A percentile compares a stretch with the other conserved stretches of the same genome.
These are phyloP conservation scores for Phylloporus sp. DNA, from an alignment of 768 basidiomycete species.

Conservation along the genomic window DNA sequence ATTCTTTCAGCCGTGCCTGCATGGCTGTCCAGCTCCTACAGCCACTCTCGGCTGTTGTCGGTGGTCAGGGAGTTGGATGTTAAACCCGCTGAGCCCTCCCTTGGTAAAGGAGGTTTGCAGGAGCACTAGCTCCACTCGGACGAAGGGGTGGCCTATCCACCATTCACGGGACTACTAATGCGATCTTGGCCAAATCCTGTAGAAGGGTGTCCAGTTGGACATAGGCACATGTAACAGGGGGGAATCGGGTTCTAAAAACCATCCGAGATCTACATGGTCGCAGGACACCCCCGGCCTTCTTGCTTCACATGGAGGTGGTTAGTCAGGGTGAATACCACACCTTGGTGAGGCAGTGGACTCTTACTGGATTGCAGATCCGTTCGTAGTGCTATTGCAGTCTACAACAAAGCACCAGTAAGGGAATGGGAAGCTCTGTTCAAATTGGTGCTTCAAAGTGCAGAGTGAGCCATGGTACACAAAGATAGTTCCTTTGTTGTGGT, in stretches of 20 bases:
- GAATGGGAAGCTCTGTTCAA: conserved; percentile 1
- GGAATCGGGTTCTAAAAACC: conserved; percentile 3
- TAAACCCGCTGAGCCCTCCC: conserved; percentile 2
- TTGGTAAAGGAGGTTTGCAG: conserved; percentile 1
- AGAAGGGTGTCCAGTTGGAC: not conserved
- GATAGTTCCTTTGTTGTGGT: conserved; percentile 1
- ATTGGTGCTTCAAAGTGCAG: not conserved
- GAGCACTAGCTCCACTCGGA: not conserved
- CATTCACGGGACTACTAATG: not conserved
- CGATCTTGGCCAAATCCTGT: not conserved
- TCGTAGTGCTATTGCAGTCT: not conserved
- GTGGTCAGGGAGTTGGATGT: not conserved
- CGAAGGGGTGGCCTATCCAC: not conserved
- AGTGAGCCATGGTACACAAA: not conserved
- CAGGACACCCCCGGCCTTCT: conserved; percentile 1
- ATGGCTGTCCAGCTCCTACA: not conserved
- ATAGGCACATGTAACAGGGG: not conserved
- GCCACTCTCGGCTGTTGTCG: not conserved
- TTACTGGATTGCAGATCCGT: not conserved
- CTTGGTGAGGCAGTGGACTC: conserved; percentile 1
- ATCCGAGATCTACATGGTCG: not conserved
- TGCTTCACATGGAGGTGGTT: not conserved
- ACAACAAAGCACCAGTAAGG: conserved; percentile 3
- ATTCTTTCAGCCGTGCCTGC: not conserved
- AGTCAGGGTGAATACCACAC: not conserved